Evolutionary conservation across 345 rosid species (phyloP).

Genomic region (Aquilaria malaccensis): DNA sequence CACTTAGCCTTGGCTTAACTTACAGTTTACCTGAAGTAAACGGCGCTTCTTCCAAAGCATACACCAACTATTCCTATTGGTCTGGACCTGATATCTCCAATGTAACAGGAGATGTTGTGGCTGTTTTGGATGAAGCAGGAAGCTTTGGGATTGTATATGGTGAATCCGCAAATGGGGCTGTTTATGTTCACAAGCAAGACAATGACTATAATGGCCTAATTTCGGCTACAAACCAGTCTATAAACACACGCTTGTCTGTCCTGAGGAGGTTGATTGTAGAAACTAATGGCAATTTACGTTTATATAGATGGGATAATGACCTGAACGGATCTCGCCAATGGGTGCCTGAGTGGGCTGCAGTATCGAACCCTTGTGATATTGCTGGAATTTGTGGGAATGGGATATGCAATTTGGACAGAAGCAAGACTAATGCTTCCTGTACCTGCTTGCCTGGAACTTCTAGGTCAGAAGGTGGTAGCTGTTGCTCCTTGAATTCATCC

Average conservation of each 20-base stretch:
- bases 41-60: slow-evolving; percentile 26
- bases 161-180: slow-evolving; percentile 63
- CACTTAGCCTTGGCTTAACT: slow-evolving; percentile 76
- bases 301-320: slow-evolving; percentile 81
- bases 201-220: slow-evolving; percentile 38
- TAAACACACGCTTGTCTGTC: slow-evolving; percentile 24
- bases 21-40: slow-evolving; percentile 38
- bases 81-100: slow-evolving; percentile 80
- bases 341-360: slow-evolving; percentile 92
- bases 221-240: slow-evolving; percentile 26
- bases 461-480: slow-evolving; percentile 15
- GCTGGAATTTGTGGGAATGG: slow-evolving; percentile 90
- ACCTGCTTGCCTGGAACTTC: slow-evolving; percentile 63
- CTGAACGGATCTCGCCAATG: slow-evolving; percentile 74
- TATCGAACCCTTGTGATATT: slow-evolving; percentile 79
- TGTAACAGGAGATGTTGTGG: slow-evolving; percentile 73
- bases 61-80: slow-evolving; percentile 82
- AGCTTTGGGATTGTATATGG: slow-evolving; percentile 86
- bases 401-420: slow-evolving; percentile 58
- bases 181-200: slow-evolving; percentile 70
- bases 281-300: slow-evolving; percentile 63
- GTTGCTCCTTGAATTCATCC: slow-evolving; percentile 49
- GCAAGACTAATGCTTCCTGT: slow-evolving; percentile 75
- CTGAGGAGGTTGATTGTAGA: slow-evolving; percentile 63
- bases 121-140: slow-evolving; percentile 64